Base-by-base conservation (phyloP, 371 early-diverging fungal species). In the Apophysomyces variabilis region DNA sequence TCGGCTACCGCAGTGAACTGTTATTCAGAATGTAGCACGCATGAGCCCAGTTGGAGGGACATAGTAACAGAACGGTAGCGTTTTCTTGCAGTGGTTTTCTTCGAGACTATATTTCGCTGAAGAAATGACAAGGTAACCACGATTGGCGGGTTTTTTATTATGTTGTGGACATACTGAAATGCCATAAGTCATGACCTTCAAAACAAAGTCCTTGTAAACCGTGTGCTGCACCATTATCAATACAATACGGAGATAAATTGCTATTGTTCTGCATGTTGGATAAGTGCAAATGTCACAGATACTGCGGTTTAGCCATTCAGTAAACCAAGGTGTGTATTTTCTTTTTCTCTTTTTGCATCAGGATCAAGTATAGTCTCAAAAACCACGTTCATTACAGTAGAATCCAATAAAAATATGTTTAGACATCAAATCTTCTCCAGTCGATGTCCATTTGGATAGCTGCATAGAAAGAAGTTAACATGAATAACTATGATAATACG, bases 201-300 rank as follows among this genome's bases (percentile, higher is more conserved):
- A 59, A 58, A 56, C 54, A 60, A 67, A 67, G 26, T 62, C 59
- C 26, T 67, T 63, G 56, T 62, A 57, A 26, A 62, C 47, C 54
- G 56, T 62, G 38, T 62, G 63, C 41, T 62, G 63, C 8, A 62
- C 63, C 54, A 50, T 54, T 35, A 62, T 38, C 54, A 62, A 47
- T 50, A 62, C 38, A 47, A 21, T 21, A 21, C 21, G 54, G 54
- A 38, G 54, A 50, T 13, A 57, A 32, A 41, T 41, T 41, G 41
- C 5, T 5, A 41, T 41, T 13, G 13, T 41, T 41, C 13, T 41
- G 41, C 0, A 36, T 7, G 37, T 58, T 58, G 32, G 58, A 37
- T 38, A 58, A 37, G 37, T 58, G 35, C 58, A 58, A 58, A 58
- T 35, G 37, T 37, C 58, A 58, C 38, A 58, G 37, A 58, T 36